Evolutionary conservation across 306 rosid species (phyloP).

Genomic region (Ammopiptanthus mongolicus): DNA sequence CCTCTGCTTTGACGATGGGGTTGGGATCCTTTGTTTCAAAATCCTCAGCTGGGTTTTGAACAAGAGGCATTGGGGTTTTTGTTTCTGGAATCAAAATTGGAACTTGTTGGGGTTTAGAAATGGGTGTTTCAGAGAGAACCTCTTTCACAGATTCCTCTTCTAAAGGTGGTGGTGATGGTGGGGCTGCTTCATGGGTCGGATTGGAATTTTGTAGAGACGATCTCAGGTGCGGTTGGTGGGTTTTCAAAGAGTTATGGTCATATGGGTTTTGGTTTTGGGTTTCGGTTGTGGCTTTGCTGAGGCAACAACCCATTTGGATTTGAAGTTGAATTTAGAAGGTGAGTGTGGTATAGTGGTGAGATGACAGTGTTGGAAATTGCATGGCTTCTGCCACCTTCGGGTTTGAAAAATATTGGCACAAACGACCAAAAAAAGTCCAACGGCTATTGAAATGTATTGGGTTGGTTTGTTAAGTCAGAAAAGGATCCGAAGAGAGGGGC

Average conservation of each 20-base stretch:
- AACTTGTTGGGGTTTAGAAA: conserved; percentile 36
- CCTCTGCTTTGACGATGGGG: conserved; percentile 5
- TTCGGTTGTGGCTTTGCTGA: conserved; percentile 45
- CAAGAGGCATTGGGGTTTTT: conserved; percentile 20
- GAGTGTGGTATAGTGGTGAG: neutral
- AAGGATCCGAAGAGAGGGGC: neutral
- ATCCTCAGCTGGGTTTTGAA: conserved; percentile 1
- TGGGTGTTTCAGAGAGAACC: conserved; percentile 82
- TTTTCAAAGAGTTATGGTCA: conserved; percentile 1
- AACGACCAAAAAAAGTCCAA: conserved; percentile 33
- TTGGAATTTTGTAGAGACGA: conserved; percentile 19
- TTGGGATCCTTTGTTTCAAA: neutral
- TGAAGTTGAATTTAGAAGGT: conserved; percentile 19
- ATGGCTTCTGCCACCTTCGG: neutral
- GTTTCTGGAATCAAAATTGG: conserved; percentile 15
- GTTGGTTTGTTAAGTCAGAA: neutral
- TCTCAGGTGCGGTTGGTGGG: conserved; percentile 10
- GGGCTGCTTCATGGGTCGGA: conserved; percentile 17
- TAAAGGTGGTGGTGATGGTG: neutral
- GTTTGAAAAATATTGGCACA: conserved; percentile 13
- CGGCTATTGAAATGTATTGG: conserved; percentile 40
- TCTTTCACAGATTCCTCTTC: conserved; percentile 89
- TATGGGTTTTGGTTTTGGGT: conserved; percentile 25
- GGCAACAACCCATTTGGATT: conserved; percentile 80
- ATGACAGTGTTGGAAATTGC: conserved; percentile 20